A percentile compares a stretch with the other conserved stretches of the same genome.
Evolutionary conservation across 2,329 filamentous ascomycete genomes (phyloP).

Genomic region (Alternaria viburni): DNA sequence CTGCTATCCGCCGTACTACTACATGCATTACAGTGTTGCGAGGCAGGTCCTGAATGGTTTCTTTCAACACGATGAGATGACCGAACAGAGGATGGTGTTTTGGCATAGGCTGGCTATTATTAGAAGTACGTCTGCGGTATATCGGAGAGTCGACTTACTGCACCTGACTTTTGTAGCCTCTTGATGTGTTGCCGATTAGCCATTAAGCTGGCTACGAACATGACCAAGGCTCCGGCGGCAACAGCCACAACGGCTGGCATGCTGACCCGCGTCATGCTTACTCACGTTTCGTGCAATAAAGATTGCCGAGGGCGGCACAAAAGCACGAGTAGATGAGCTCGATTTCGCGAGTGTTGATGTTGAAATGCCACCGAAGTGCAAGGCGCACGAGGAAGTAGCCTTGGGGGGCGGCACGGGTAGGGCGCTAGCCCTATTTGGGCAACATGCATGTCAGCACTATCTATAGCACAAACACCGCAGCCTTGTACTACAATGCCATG

Average conservation of each 20-base stretch:
- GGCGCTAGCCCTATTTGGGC: neutral
- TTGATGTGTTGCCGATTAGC: slow-evolving; percentile 7
- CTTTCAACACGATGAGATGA: slow-evolving; percentile 17
- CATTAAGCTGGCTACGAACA: slow-evolving; percentile 2
- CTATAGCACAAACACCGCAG: neutral
- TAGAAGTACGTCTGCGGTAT: neutral
- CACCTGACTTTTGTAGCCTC: slow-evolving; percentile 1
- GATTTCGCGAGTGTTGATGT: neutral
- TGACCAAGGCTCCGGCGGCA: slow-evolving; percentile 1
- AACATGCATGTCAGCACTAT: neutral
- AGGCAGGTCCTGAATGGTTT: slow-evolving; percentile 9
- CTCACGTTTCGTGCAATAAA: neutral
- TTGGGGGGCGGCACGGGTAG: neutral
- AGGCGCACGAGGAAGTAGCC: neutral
- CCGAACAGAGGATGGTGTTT: slow-evolving; percentile 14
- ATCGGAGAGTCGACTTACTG: neutral
- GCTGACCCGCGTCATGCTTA: slow-evolving; percentile 7
- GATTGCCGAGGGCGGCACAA: neutral
- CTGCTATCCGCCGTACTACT: slow-evolving; percentile 21
- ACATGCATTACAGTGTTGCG: slow-evolving; percentile 12
- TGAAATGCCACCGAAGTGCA: neutral
- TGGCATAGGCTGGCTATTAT: slow-evolving; percentile 19
- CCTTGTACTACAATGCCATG: neutral
- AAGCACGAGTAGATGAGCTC: neutral
- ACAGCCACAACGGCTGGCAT: slow-evolving; percentile 4